Conservation (phyloP, 306 rosid genomes). For the Canavalia ensiformis region DNA sequence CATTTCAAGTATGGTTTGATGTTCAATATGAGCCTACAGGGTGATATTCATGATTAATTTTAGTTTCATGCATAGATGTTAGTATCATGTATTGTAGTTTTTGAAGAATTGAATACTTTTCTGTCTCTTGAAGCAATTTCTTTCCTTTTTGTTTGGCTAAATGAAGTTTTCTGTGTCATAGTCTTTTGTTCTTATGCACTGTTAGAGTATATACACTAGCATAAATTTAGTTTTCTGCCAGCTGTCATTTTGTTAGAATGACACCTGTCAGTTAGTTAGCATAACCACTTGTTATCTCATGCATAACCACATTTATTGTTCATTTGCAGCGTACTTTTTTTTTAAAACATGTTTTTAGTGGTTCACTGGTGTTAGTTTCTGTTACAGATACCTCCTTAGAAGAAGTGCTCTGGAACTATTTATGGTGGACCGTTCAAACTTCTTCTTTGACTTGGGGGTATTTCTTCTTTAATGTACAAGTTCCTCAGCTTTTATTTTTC, state of each 20-base stretch:
- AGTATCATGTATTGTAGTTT: background rate
- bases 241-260: no score
- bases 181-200: slow-evolving; percentile 15
- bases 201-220: no score
- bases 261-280: no score
- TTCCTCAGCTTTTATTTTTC: slow-evolving; percentile 30
- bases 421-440: slow-evolving; percentile 96
- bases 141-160: slow-evolving; percentile 10
- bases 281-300: no score
- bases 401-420: slow-evolving; percentile 98
- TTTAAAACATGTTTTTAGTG: slow-evolving; percentile 11
- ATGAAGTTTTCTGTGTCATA: slow-evolving; percentile 25
- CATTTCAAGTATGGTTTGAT: background rate
- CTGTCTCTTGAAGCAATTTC: slow-evolving; percentile 21
- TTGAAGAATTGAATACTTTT: slow-evolving; percentile 13
- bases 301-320: background rate
- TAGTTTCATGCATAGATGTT: slow-evolving; percentile 16
- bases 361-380: slow-evolving; percentile 39
- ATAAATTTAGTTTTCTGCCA: no score
- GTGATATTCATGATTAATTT: background rate
- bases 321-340: background rate
- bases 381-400: slow-evolving; percentile 87
- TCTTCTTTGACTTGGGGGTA: slow-evolving; percentile 98
- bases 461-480: slow-evolving; percentile 38
- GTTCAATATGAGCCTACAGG: slow-evolving; percentile 5